These are phyloP conservation scores for Fusarium burgessii DNA, from an alignment of 2,329 filamentous ascomycete species.

Conservation along the genomic window DNA sequence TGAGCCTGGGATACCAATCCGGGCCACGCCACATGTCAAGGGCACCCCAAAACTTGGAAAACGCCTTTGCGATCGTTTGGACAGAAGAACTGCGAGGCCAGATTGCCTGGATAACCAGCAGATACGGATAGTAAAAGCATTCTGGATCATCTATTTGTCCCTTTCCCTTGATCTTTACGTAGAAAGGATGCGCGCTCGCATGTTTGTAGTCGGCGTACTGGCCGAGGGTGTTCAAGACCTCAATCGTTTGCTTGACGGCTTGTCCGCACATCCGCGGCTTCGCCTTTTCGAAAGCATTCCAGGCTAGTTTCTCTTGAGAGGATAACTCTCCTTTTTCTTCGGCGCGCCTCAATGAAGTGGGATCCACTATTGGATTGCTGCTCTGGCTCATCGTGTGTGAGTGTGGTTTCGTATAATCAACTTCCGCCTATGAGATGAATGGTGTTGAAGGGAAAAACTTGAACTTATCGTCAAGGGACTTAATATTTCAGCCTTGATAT, in stretches of 20 bases:
- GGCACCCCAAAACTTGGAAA: neutral
- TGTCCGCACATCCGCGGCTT: neutral
- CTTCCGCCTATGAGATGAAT: neutral
- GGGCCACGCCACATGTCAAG: neutral
- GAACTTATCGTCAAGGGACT: neutral
- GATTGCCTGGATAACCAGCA: neutral
- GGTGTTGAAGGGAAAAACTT: neutral
- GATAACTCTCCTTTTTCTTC: neutral
- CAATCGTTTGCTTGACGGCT: neutral
- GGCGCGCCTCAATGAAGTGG: too few species aligned
- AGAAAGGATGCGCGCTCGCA: neutral
- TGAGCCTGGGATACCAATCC: neutral
- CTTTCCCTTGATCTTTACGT: neutral
- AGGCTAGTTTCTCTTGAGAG: too few species aligned
- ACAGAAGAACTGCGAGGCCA: fast-evolving
- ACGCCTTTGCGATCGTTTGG: neutral
- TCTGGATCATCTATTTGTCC: neutral
- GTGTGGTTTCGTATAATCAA: neutral
- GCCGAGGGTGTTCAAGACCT: neutral
- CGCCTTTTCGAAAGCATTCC: neutral
- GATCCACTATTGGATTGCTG: neutral
- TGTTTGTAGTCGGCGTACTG: neutral
- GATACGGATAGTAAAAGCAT: neutral
- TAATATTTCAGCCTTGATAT: neutral
- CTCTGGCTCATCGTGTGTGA: neutral